Conservation (phyloP, 257 asterid genomes). For the Petunia axillaris region DNA sequence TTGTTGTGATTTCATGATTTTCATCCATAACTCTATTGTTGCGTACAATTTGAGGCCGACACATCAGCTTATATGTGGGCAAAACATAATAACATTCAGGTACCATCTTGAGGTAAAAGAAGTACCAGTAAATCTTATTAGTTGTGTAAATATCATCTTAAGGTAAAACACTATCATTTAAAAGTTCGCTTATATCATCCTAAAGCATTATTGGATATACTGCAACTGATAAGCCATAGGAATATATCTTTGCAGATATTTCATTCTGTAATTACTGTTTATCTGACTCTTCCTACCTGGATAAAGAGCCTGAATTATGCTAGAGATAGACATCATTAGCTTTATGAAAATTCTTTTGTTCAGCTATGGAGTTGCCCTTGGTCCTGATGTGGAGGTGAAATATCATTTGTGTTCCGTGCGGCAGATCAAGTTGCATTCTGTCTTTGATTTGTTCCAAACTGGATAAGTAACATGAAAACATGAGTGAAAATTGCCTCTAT, state of each 20-base stretch:
- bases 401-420: not conserved
- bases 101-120: not conserved
- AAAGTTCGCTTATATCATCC: not conserved
- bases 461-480: not conserved
- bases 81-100: too few species aligned
- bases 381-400: not conserved
- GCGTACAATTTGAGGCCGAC: not conserved
- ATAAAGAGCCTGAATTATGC: not conserved
- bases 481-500: not conserved
- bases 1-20: not conserved
- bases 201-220: not conserved
- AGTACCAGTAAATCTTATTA: too few species aligned
- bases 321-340: not conserved
- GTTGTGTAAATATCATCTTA: too few species aligned
- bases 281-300: not conserved
- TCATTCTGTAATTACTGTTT: not conserved
- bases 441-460: not conserved
- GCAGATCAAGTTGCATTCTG: not conserved
- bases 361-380: not conserved
- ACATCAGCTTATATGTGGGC: not conserved
- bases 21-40: too few species aligned
- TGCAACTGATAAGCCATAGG: not conserved
- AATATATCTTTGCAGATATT: not conserved
- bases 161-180: too few species aligned
- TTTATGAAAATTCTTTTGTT: not conserved